Evolutionary conservation across 2,329 filamentous ascomycete species (phyloP).

Genomic region (Zasmidium angulare): DNA sequence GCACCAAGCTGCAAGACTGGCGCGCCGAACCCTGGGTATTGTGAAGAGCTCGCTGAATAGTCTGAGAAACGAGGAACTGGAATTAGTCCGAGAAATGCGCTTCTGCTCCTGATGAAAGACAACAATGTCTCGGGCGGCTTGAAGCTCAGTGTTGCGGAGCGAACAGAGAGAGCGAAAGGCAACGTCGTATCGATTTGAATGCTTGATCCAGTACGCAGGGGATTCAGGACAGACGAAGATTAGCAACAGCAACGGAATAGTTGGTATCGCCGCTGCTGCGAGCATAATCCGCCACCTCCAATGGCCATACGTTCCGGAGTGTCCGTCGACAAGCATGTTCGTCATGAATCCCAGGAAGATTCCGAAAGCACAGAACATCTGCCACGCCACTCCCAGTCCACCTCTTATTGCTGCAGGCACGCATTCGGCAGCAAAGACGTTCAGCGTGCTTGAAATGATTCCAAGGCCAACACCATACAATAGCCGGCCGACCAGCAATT

Average conservation of each 20-base stretch:
- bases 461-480: slow-evolving; percentile 61
- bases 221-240: slow-evolving; percentile 49
- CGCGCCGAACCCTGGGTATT: slow-evolving; percentile 25
- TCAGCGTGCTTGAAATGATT: slow-evolving; percentile 45
- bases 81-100: not conserved
- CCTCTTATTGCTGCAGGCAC: slow-evolving; percentile 51
- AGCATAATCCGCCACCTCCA: slow-evolving; percentile 36
- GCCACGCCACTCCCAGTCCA: slow-evolving; percentile 33
- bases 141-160: slow-evolving; percentile 30
- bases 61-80: slow-evolving; percentile 3
- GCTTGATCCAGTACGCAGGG: slow-evolving; percentile 30
- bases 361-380: slow-evolving; percentile 52
- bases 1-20: slow-evolving; percentile 20
- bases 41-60: slow-evolving; percentile 24
- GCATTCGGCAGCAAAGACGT: slow-evolving; percentile 39
- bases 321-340: slow-evolving; percentile 48
- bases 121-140: slow-evolving; percentile 34
- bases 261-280: slow-evolving; percentile 65
- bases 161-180: slow-evolving; percentile 48
- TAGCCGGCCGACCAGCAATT: slow-evolving; percentile 68
- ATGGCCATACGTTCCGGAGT: slow-evolving; percentile 47
- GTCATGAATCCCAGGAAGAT: slow-evolving; percentile 57
- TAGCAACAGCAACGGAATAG: slow-evolving; percentile 55
- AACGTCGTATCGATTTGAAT: slow-evolving; percentile 17
- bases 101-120: slow-evolving; percentile 28